These are phyloP conservation scores for Panicum virgatum DNA, from an alignment of 202 grass and related monocot genomes.

Conservation along the genomic window DNA sequence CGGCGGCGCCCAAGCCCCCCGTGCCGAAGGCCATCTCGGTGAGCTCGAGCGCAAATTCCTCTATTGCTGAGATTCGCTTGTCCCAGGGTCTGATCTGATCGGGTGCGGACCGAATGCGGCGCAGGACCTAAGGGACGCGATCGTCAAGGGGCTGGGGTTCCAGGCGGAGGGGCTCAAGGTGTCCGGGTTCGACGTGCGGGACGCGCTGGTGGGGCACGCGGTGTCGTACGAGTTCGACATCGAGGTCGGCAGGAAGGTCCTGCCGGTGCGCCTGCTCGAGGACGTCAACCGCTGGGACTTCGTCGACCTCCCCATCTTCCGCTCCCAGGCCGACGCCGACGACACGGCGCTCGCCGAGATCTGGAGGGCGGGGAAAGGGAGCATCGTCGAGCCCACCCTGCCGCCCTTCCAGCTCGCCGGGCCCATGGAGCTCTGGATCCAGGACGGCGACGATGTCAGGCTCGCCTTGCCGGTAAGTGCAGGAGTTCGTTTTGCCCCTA, in stretches of 20 bases:
- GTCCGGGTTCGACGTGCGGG: constrained; percentile 78
- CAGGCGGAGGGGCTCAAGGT: constrained; percentile 70
- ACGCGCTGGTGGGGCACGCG: constrained; percentile 80
- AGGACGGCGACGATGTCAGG: constrained; percentile 78
- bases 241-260: constrained; percentile 67
- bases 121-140: constrained; percentile 82
- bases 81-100: neutral
- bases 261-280: constrained; percentile 82
- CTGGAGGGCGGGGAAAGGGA: constrained; percentile 3
- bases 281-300: constrained; percentile 81
- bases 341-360: constrained; percentile 66
- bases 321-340: constrained; percentile 44
- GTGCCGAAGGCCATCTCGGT: constrained; percentile 73
- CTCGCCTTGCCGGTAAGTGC: constrained; percentile 74
- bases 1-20: constrained; percentile 41
- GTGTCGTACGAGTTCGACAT: constrained; percentile 87
- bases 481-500: neutral
- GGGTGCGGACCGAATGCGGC: neutral
- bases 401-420: constrained; percentile 84
- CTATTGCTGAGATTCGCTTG: neutral
- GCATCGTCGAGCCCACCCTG: constrained; percentile 44
- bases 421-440: constrained; percentile 93
- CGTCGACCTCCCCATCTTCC: constrained; percentile 75
- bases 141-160: constrained; percentile 75
- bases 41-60: constrained; percentile 3